Conservation (phyloP, 176 grass and related monocot genomes). For the Aegilops tauschii region DNA sequence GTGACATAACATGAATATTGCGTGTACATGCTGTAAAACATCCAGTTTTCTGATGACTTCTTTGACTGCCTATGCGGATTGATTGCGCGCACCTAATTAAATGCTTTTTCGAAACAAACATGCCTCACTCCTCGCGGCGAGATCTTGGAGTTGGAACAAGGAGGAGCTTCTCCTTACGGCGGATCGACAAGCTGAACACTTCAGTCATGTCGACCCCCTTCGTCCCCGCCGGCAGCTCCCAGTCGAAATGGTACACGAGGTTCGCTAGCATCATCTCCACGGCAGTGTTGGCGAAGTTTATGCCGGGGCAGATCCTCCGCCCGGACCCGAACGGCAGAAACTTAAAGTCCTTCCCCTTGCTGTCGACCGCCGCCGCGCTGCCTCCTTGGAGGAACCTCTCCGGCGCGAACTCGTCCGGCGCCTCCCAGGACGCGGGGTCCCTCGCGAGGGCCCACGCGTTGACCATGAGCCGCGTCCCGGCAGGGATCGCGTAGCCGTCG, state of each 20-base stretch:
- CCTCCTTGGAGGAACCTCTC: not conserved
- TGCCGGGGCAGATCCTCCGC: slow-evolving; percentile 2
- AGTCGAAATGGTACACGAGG: not conserved
- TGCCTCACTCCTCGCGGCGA: not conserved
- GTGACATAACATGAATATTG: too few species aligned
- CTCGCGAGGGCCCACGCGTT: not conserved
- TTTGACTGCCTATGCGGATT: too few species aligned
- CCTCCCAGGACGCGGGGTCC: not conserved
- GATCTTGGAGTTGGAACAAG: not conserved
- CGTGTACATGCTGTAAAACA: too few species aligned
- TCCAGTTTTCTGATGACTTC: too few species aligned
- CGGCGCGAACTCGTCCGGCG: not conserved
- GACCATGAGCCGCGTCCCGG: not conserved
- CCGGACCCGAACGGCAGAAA: not conserved
- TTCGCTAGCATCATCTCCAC: not conserved
- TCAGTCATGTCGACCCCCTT: not conserved
- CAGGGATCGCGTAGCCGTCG: not conserved
- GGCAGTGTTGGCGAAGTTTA: not conserved
- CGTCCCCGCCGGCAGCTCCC: not conserved
- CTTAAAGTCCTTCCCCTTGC: not conserved
- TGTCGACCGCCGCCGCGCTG: not conserved
- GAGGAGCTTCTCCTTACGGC: slow-evolving; percentile 10
- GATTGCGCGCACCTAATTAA: too few species aligned
- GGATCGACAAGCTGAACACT: not conserved
- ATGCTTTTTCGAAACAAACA: too few species aligned